Conservation (phyloP, 106 monocot species). For the Posidonia australis region DNA sequence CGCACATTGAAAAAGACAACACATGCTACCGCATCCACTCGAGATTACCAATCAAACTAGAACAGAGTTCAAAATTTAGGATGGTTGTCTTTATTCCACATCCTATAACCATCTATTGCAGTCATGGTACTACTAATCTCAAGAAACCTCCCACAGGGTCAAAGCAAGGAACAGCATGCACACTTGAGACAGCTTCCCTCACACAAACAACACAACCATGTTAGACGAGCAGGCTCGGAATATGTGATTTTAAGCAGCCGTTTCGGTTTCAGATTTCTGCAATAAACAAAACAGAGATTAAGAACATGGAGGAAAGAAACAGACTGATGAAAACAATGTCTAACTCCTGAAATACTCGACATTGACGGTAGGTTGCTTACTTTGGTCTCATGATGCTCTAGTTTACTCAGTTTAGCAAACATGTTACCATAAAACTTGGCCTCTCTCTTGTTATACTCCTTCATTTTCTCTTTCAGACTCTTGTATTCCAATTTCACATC, state of each 20-base stretch:
- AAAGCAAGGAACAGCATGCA: too few relatives aligned
- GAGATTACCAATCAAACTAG: too few relatives aligned
- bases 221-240: background rate
- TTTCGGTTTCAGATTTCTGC: conserved; percentile 6
- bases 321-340: too few relatives aligned
- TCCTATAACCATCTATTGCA: too few relatives aligned
- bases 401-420: conserved; percentile 60
- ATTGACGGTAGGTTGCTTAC: conserved; percentile 14
- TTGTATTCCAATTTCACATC: conserved; percentile 69
- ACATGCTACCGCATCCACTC: too few relatives aligned
- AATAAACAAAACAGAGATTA: background rate
- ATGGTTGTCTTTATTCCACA: too few relatives aligned
- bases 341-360: background rate
- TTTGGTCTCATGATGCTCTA: conserved; percentile 36
- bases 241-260: background rate
- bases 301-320: background rate
- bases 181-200: too few relatives aligned
- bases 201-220: too few relatives aligned
- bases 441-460: conserved; percentile 63
- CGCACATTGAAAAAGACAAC: too few relatives aligned
- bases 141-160: too few relatives aligned
- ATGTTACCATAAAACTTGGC: conserved; percentile 78
- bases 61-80: too few relatives aligned
- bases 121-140: too few relatives aligned
- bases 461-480: conserved; percentile 54